Base-by-base conservation (phyloP, 352 stramenopile genomes). In the Peronospora belbahrii region DNA sequence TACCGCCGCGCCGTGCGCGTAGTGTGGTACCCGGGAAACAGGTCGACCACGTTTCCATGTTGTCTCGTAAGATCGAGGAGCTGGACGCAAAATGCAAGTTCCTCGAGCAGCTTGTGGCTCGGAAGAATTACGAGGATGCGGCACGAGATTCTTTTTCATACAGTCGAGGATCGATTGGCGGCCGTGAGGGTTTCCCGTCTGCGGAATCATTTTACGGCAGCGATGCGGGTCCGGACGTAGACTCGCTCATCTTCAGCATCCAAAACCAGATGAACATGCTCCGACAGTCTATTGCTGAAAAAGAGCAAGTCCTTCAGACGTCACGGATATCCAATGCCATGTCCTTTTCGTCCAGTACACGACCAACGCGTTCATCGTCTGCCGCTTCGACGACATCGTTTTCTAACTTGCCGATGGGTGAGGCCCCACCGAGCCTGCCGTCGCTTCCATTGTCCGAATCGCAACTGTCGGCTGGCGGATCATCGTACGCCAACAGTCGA, bases 181-280 rank as follows among this genome's bases (percentile, higher is more conserved):
- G 22, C 3, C 45, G 60, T 24, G 55, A 59, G 15, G 50, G 46
- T 28, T 59, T 69, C 4, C 11, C 39, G 6, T 63, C 56, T 42
- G 41, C 42, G 5, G 65, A 51, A 15, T 54, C 56, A 15, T 54
- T 51, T 43, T 73, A 67, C 35, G 63, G 49, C 10, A 74, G 70
- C 18, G 61, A 75, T 30, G 41, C 56, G 9, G 63, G 49, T 6
- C 60, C 52, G 4, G 69, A 69, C 10, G 76, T 87, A 6, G 79
- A 87, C 59, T 75, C 65, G 28, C 80, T 91, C 53, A 83, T 91
- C 20, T 75, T 65, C 34, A 88, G 64, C 35, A 88, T 91, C 42
- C 80, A 91, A 44, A 81, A 66, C 46, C 80, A 91, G 52, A 91
- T 91, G 76, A 69, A 85, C 42, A 72, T 76, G 60, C 62, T 91